A percentile compares a stretch with the other conserved stretches of the same genome.
Evolutionary conservation across 2,329 filamentous ascomycete genomes (phyloP).

Genomic region (Coniochaeta pulveracea): DNA sequence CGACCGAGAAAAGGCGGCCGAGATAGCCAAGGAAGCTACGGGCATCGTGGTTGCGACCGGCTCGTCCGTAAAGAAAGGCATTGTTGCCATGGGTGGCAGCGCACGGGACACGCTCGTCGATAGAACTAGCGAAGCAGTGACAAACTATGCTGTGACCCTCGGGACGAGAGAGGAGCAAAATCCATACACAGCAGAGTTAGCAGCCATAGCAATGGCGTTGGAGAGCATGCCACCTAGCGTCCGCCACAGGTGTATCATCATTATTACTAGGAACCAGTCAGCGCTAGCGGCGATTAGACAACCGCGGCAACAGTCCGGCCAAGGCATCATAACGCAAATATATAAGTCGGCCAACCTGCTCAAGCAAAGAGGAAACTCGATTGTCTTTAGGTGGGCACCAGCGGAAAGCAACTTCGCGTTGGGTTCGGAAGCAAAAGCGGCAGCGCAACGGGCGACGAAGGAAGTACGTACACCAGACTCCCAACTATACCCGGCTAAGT

Average conservation of each 20-base stretch:
- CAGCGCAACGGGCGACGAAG: constrained; percentile 5
- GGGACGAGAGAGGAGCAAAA: constrained; percentile 7
- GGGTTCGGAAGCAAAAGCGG: constrained; percentile 5
- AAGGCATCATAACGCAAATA: constrained; percentile 6
- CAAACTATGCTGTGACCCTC: constrained; percentile 5
- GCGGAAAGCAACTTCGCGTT: constrained; percentile 5
- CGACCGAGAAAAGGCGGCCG: constrained; percentile 6
- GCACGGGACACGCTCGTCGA: constrained; percentile 5
- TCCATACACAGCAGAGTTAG: constrained; percentile 7
- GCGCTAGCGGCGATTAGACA: constrained; percentile 6
- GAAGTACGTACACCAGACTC: constrained; percentile 2
- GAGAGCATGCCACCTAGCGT: constrained; percentile 5
- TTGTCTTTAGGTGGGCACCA: constrained; percentile 5
- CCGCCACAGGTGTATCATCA: constrained; percentile 4
- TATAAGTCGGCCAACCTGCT: constrained; percentile 3
- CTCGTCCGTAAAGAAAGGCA: constrained; percentile 6
- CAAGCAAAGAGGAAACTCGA: constrained; percentile 5
- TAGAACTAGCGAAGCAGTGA: constrained; percentile 3
- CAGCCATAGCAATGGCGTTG: constrained; percentile 6
- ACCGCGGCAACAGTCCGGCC: constrained; percentile 3
- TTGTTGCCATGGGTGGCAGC: constrained; percentile 6
- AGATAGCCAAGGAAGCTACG: constrained; percentile 3
- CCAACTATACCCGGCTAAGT: constrained; percentile 1
- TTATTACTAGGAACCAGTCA: constrained; percentile 5
- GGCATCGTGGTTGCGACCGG: constrained; percentile 7